A percentile compares a stretch with the other conserved stretches of the same genome.
These are phyloP conservation scores for Blastobotrys illinoisensis DNA, from an alignment of 1,139 yeast genomes.

Conservation along the genomic window DNA sequence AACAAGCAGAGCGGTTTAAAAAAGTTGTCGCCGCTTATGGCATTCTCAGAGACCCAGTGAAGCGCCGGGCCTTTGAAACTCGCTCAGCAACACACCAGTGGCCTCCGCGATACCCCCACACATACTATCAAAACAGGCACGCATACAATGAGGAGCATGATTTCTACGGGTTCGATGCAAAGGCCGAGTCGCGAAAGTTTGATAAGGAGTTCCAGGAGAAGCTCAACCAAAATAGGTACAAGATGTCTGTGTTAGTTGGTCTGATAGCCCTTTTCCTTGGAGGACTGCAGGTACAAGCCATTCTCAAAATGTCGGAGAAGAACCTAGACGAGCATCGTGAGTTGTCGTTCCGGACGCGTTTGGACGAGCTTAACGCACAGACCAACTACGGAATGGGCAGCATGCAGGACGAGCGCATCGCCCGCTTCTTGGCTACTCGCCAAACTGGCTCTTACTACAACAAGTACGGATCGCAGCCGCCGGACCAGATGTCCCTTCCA, in stretches of 20 bases:
- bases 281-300: constrained; percentile 24
- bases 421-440: constrained; percentile 28
- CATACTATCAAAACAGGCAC: background rate
- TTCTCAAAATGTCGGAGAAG: constrained; percentile 22
- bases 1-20: constrained; percentile 51
- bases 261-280: constrained; percentile 24
- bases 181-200: constrained; percentile 14
- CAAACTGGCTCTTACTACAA: constrained; percentile 25
- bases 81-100: background rate
- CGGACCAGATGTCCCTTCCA: constrained; percentile 1
- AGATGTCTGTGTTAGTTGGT: constrained; percentile 24
- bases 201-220: constrained; percentile 29
- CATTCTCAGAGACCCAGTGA: constrained; percentile 53
- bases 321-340: constrained; percentile 17
- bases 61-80: constrained; percentile 33
- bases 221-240: constrained; percentile 26
- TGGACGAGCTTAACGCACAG: constrained; percentile 23
- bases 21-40: constrained; percentile 69
- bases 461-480: constrained; percentile 6
- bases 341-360: constrained; percentile 19
- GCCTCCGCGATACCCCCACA: background rate
- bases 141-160: constrained; percentile 3
- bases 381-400: constrained; percentile 25
- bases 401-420: constrained; percentile 26
- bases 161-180: constrained; percentile 17